Percentiles rank a stretch among this genome's conserved stretches.
Evolutionary conservation across 352 stramenopile genomes (phyloP).

Genomic region (Phytophthora sansomeana): DNA sequence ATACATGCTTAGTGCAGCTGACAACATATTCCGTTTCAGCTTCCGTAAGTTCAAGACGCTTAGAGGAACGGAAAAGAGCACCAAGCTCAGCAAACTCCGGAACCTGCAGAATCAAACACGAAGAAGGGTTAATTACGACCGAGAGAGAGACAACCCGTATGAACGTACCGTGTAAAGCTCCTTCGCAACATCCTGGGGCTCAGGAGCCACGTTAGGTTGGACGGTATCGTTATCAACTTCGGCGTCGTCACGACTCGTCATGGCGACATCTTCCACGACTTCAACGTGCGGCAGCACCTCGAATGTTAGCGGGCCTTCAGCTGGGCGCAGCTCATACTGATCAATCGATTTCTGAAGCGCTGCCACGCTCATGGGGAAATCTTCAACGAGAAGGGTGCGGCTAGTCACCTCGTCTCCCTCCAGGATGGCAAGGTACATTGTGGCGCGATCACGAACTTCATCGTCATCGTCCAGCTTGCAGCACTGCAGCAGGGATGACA

Average conservation of each 20-base stretch:
- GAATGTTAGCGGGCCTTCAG: slow-evolving; percentile 83
- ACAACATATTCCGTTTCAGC: slow-evolving; percentile 99
- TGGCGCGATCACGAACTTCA: slow-evolving; percentile 95
- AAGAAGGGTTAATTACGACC: slow-evolving; percentile 8
- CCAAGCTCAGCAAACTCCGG: slow-evolving; percentile 95
- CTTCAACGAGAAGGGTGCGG: slow-evolving; percentile 67
- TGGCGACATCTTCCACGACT: slow-evolving; percentile 56
- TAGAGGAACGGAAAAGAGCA: slow-evolving; percentile 93
- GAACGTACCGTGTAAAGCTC: slow-evolving; percentile 92
- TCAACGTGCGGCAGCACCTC: slow-evolving; percentile 87
- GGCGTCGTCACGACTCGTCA: slow-evolving; percentile 41
- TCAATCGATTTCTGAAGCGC: slow-evolving; percentile 89
- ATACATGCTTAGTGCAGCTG: slow-evolving; percentile 97
- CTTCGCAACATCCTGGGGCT: slow-evolving; percentile 85
- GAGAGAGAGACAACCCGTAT: background rate
- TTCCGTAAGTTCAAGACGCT: slow-evolving; percentile 94
- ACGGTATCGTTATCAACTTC: slow-evolving; percentile 40
- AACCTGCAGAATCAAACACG: slow-evolving; percentile 61
- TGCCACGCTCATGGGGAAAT: slow-evolving; percentile 79
- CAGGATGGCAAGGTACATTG: slow-evolving; percentile 87
- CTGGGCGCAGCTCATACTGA: slow-evolving; percentile 84
- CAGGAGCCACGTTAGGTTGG: slow-evolving; percentile 41
- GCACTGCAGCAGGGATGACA: slow-evolving; percentile 95
- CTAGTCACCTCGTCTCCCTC: slow-evolving; percentile 66
- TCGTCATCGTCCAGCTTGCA: slow-evolving; percentile 98